Evolutionary conservation across 352 stramenopile species (phyloP).

Genomic region (Phytophthora rubi): DNA sequence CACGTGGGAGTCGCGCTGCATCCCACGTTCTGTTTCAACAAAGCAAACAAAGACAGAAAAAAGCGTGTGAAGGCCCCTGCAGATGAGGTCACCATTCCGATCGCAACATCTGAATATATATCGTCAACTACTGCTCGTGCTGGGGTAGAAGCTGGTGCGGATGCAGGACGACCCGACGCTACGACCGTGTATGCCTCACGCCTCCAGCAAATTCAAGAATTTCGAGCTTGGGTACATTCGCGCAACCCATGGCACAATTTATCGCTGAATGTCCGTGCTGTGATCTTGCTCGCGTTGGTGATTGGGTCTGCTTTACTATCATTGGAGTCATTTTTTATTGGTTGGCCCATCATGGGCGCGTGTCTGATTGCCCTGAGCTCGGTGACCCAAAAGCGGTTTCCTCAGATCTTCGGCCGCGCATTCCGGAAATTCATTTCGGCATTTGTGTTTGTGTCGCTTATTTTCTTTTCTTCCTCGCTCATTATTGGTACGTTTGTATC

Average conservation of each 20-base stretch:
- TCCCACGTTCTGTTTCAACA: slow-evolving; percentile 39
- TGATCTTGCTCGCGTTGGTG: slow-evolving; percentile 61
- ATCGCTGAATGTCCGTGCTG: slow-evolving; percentile 48
- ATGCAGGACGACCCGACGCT: slow-evolving; percentile 14
- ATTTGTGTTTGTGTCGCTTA: slow-evolving; percentile 78
- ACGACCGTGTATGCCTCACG: slow-evolving; percentile 30
- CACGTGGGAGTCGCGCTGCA: slow-evolving; percentile 59
- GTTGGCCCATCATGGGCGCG: slow-evolving; percentile 79
- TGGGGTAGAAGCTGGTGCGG: slow-evolving; percentile 12
- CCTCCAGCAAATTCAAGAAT: slow-evolving; percentile 51
- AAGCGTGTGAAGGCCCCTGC: slow-evolving; percentile 21
- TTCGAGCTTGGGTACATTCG: slow-evolving; percentile 37
- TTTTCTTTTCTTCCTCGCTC: slow-evolving; percentile 85
- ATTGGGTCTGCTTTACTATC: slow-evolving; percentile 67
- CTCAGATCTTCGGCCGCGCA: slow-evolving; percentile 75
- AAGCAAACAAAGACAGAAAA: slow-evolving; percentile 27
- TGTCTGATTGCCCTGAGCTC: slow-evolving; percentile 70
- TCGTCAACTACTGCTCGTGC: slow-evolving; percentile 9
- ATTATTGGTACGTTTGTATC: slow-evolving; percentile 78
- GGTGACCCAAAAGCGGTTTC: slow-evolving; percentile 74
- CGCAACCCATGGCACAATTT: slow-evolving; percentile 67
- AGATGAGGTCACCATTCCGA: slow-evolving; percentile 40
- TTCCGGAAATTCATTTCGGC: slow-evolving; percentile 79
- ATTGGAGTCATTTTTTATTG: slow-evolving; percentile 65
- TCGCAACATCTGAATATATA: slow-evolving; percentile 22